Evolutionary conservation across 176 grass and related monocot species (phyloP).

Genomic region (Carex parvula): DNA sequence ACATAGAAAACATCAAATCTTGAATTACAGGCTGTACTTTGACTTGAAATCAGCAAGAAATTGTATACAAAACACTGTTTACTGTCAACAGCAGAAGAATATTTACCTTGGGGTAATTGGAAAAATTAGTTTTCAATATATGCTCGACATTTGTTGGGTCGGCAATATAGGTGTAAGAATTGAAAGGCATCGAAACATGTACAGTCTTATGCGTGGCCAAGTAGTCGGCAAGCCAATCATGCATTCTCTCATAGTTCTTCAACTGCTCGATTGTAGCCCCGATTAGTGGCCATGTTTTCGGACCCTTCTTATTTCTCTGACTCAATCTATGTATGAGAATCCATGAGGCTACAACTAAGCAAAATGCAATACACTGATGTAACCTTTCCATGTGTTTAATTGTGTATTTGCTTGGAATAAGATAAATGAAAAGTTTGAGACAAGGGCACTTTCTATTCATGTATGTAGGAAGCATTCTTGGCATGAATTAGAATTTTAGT

Average conservation of each 20-base stretch:
- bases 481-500: too few species aligned
- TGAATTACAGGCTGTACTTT: background rate
- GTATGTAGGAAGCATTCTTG: background rate
- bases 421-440: slow-evolving; percentile 19
- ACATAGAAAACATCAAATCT: background rate
- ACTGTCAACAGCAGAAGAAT: background rate
- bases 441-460: slow-evolving; percentile 20
- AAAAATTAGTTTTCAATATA: slow-evolving; percentile 88
- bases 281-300: slow-evolving; percentile 72
- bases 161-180: slow-evolving; percentile 86
- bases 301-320: slow-evolving; percentile 61
- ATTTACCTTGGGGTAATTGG: slow-evolving; percentile 90
- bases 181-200: slow-evolving; percentile 79
- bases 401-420: background rate
- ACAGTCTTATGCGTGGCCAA: slow-evolving; percentile 49
- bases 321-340: slow-evolving; percentile 61
- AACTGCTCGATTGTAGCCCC: slow-evolving; percentile 72
- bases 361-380: slow-evolving; percentile 44
- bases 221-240: slow-evolving; percentile 81
- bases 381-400: slow-evolving; percentile 41
- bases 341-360: slow-evolving; percentile 51
- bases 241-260: slow-evolving; percentile 87
- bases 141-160: slow-evolving; percentile 84
- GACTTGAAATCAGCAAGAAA: background rate
- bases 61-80: background rate